Base-by-base conservation (phyloP, 2,329 filamentous ascomycete genomes). In the Pseudonectria foliicola region DNA sequence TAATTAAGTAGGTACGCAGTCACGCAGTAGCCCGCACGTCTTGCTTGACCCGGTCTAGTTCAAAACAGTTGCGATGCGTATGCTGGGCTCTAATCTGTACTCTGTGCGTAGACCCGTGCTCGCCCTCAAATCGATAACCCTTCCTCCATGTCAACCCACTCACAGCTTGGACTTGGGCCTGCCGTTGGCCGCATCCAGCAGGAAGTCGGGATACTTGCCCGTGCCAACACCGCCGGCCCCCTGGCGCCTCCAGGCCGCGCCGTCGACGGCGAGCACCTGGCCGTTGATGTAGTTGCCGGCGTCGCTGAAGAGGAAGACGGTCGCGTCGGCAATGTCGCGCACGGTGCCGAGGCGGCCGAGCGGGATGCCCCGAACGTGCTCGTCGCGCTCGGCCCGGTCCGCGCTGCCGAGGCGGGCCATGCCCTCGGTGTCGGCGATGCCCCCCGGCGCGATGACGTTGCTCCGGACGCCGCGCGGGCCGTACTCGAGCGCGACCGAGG, bases 251-350 rank as follows among this genome's bases (percentile, higher is more conserved):
- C 75, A 79, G 2, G 69, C 64, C 1, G 63, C 73, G 21, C 77
- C 78, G 48, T 84, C 77, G 46, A 85, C 85, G 23, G 94, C 84
- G 25, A 95, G 63, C 3, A 78, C 75, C 46, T 87, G 80, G 1
- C 88, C 92, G 47, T 85, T 95, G 30, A 96, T 78, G 58, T 85
- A 95, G 56, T 82, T 87, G 1, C 82, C 90, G 1, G 86, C 79
- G 29, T 94, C 85, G 29, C 83, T 85, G 55, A 95, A 92, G 36
- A 96, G 60, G 52, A 80, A 98, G 1, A 96, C 76, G 0, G 90
- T 95, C 1, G 90, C 85, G 60, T 98, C 90, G 0, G 88, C 84
- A 52, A 98, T 88, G 54, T 98, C 90, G 45, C 82, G 83, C 16
- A 94, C 77, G 1, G 75, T 75, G 6, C 90, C 92, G 60, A 79